Base-by-base conservation (phyloP, 2,329 filamentous ascomycete genomes). In the Helminthosporium solani region DNA sequence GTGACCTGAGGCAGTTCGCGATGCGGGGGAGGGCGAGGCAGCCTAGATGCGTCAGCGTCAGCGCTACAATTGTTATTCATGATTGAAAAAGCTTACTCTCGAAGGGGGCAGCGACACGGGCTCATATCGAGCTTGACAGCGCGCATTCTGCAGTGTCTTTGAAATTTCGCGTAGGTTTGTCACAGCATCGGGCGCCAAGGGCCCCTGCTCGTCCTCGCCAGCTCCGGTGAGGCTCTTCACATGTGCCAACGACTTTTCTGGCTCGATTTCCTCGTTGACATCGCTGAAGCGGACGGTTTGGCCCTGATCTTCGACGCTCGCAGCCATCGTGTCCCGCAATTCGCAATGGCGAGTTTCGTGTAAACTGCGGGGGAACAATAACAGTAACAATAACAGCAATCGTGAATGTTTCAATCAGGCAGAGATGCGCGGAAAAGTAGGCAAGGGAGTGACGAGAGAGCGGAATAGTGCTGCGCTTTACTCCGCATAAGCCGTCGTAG, bases 61-160 rank as follows among this genome's bases (percentile, higher is more conserved):
- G 66, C 56, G 45, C 33, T 14, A 45, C 16, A 44, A 45, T 19
- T 46, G 20, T 40, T 31, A 28, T 44, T 23, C 7, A 20, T 42
- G 31, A 14, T 33, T 35, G 36, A 47, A 31, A 34, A 35, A 30
- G 25, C 86, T 72, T 83, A 92, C 89, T 73, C 88, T 82, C 36
- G 89, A 92, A 25, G 82, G 79, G 30, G 94, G 92, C 42, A 97
- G 78, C 28, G 94, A 97, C 53, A 96, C 85, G 27, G 92, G 86
- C 67, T 96, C 91, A 64, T 91, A 97, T 46, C 84, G 81, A 60
- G 91, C 86, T 73, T 96, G 91, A 50, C 96, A 78, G 58, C 86
- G 83, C 37, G 84, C 80, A 52, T 83, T 83, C 54, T 90, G 86
- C 20, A 95, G 75, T 19, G 83, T 85, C 57, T 84, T 82, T 40